Evolutionary conservation across 352 stramenopile genomes (phyloP), one percentile per base, ranked within the genome.

Genomic region (Phytophthora megakarya): DNA sequence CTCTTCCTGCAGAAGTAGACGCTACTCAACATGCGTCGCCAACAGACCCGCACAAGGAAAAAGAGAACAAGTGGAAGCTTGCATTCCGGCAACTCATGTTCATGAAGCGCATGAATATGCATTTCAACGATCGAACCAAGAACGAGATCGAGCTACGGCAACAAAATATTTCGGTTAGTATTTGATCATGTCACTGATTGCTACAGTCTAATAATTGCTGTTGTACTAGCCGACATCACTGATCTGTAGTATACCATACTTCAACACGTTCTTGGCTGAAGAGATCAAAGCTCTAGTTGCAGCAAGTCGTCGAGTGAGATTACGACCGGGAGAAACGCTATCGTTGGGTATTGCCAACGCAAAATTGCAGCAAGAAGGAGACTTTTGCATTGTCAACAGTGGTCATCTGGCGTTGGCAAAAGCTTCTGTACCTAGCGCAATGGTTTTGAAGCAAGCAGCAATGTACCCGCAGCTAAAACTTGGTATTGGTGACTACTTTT

Each of bases 61-160:
- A 75, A 43, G 78, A 88, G 59, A 89, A 84, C 70, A 79, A 77
- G 63, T 90, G 80, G 84, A 93, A 93, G 53, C 73, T 91, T 44
- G 78, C 78, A 32, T 88, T 93, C 45, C 78, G 80, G 11, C 84
- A 93, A 55, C 76, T 93, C 35, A 80, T 90, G 71, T 91, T 93
- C 70, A 91, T 93, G 80, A 91, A 91, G 61, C 65, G 76, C 30
- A 90, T 91, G 81, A 89, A 93, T 57, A 84, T 88, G 78, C 73
- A 90, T 55, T 84, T 89, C 43, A 89, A 89, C 45, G 67, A 84
- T 59, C 79, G 78, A 42, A 88, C 75, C 16, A 88, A 89, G 65
- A 90, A 89, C 58, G 84, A 93, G 57, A 93, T 93, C 47, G 80
- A 93, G 65, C 50, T 88, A 3, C 80, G 79, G 1, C 84, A 93